Evolutionary conservation across 495 filamentous ascomycete genomes (phyloP).

Genomic region (Saxophila tyrrhenica): DNA sequence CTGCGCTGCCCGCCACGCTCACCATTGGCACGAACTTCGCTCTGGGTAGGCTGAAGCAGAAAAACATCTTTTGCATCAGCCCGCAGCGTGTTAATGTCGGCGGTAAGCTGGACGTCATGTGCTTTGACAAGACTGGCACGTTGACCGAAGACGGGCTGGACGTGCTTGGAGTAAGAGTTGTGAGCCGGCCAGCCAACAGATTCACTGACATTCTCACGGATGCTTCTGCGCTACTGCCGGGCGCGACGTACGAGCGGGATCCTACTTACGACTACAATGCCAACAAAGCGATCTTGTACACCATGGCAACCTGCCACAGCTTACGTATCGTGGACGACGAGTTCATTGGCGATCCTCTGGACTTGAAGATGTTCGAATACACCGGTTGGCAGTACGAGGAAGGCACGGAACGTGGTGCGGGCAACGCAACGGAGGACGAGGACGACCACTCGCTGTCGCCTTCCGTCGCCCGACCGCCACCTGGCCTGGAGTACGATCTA

Average conservation of each 20-base stretch:
- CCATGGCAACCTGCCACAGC: slow-evolving; percentile 97
- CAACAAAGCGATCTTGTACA: slow-evolving; percentile 65
- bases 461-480: slow-evolving; percentile 74
- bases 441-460: slow-evolving; percentile 59
- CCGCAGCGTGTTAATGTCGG: slow-evolving; percentile 93
- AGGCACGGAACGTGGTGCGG: slow-evolving; percentile 50
- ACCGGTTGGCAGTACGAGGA: slow-evolving; percentile 91
- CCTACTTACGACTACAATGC: slow-evolving; percentile 48
- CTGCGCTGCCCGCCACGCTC: slow-evolving; percentile 90
- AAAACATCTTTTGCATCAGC: slow-evolving; percentile 93
- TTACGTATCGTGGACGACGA: slow-evolving; percentile 77
- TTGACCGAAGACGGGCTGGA: slow-evolving; percentile 95
- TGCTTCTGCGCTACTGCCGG: slow-evolving; percentile 42
- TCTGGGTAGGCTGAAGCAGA: slow-evolving; percentile 68
- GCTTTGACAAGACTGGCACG: slow-evolving; percentile 98
- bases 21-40: slow-evolving; percentile 97
- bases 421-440: slow-evolving; percentile 41
- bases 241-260: slow-evolving; percentile 42
- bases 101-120: slow-evolving; percentile 89
- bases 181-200: slow-evolving; percentile 47
- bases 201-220: slow-evolving; percentile 53
- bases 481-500: slow-evolving; percentile 44
- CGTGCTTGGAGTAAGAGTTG: slow-evolving; percentile 76
- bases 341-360: slow-evolving; percentile 84
- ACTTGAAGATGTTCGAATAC: slow-evolving; percentile 98